phyloP scores from a whole-genome alignment of 2,329 filamentous ascomycete species.

The Colletotrichum tropicale region DNA sequence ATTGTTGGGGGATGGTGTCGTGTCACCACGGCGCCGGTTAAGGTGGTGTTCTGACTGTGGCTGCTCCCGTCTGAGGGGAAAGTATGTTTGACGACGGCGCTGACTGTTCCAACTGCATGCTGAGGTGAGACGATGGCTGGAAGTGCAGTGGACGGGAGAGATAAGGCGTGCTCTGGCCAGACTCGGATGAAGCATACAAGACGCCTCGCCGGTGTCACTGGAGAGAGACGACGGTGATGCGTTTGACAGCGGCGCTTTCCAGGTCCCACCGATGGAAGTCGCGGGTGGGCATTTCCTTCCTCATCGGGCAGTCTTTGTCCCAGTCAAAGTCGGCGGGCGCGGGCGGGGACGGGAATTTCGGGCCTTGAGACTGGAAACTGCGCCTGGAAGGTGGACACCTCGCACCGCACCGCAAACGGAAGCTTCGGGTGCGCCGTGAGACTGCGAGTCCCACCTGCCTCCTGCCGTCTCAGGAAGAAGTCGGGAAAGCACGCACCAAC shows the following conservation, averaged over 20 bases:
- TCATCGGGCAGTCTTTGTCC: neutral
- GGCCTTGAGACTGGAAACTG: neutral
- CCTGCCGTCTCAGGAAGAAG: neutral
- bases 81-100: neutral
- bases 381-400: neutral
- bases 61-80: conserved; percentile 4
- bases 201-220: neutral
- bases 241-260: neutral
- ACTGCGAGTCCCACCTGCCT: neutral
- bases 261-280: neutral
- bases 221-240: neutral
- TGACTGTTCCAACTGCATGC: neutral
- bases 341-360: neutral
- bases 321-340: neutral
- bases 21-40: neutral
- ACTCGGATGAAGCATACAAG: neutral
- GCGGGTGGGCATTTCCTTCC: neutral
- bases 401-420: conserved; percentile 3
- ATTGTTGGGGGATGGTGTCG: neutral
- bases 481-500: neutral
- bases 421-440: conserved; percentile 1
- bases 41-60: neutral
- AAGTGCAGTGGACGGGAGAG: neutral
- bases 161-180: neutral
- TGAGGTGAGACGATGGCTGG: neutral